These are phyloP conservation scores for Xylaria cubensis DNA, from an alignment of 495 filamentous ascomycete genomes.

Conservation along the genomic window DNA sequence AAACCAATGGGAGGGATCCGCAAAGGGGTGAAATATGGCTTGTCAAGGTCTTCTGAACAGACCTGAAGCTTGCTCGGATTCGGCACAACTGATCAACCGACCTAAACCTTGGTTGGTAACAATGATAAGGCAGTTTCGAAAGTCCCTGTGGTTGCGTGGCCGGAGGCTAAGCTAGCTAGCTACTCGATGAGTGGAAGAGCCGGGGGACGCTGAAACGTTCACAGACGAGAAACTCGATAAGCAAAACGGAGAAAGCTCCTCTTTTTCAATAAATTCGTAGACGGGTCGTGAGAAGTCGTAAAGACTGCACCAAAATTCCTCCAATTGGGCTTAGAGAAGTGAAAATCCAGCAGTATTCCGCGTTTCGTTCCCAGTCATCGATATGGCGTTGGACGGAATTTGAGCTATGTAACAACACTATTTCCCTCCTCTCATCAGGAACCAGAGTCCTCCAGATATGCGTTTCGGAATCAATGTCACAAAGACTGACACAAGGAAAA, in stretches of 20 bases:
- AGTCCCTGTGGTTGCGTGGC: not conserved
- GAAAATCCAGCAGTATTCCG: slow-evolving; percentile 27
- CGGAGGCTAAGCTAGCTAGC: slow-evolving; percentile 21
- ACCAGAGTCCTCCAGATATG: not conserved
- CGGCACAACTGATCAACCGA: not conserved
- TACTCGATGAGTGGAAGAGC: slow-evolving; percentile 39
- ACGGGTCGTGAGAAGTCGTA: slow-evolving; percentile 38
- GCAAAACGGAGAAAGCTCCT: slow-evolving; percentile 9
- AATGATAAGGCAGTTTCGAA: not conserved
- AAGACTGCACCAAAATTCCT: slow-evolving; percentile 28
- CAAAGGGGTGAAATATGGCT: not conserved
- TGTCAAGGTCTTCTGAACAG: not conserved
- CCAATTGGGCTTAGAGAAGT: slow-evolving; percentile 33
- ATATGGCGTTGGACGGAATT: not conserved
- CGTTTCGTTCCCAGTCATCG: not conserved
- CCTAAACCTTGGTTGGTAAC: not conserved
- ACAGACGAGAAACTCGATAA: slow-evolving; percentile 28
- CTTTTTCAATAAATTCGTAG: slow-evolving; percentile 28
- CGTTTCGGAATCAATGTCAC: slow-evolving; percentile 18
- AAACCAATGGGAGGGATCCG: not conserved
- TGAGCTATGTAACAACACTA: not conserved
- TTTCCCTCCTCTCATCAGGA: not conserved
- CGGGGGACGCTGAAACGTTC: not conserved
- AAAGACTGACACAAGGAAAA: slow-evolving; percentile 6
- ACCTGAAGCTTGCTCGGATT: not conserved